Percentiles rank a stretch among this genome's conserved stretches.
Conservation (phyloP, 2,329 filamentous ascomycete genomes). For the Neonectria sp. region DNA sequence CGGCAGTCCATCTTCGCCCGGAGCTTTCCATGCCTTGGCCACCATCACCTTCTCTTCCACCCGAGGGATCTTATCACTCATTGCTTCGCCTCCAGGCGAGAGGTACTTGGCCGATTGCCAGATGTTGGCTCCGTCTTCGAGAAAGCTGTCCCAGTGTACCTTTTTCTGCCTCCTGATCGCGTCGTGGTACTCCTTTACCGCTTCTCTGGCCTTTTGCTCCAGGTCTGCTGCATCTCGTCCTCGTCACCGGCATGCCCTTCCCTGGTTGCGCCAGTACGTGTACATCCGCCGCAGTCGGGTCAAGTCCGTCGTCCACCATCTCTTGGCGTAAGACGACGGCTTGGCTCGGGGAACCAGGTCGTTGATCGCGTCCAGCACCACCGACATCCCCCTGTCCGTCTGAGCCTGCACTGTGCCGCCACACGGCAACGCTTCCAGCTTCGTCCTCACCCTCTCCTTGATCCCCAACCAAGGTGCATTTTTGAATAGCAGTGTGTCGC, state of each 20-base stretch:
- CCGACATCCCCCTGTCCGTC: constrained; percentile 23
- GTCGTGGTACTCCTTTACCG: constrained; percentile 17
- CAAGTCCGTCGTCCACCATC: constrained; percentile 20
- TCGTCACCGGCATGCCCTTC: not conserved
- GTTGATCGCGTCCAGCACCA: constrained; percentile 27
- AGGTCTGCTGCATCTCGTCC: too few relatives aligned
- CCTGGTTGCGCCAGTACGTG: constrained; percentile 25
- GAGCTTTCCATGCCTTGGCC: constrained; percentile 37
- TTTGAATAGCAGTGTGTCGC: constrained; percentile 38
- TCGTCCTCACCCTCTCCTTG: constrained; percentile 10
- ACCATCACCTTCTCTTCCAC: constrained; percentile 30
- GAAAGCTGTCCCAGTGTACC: constrained; percentile 43
- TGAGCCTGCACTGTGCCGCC: constrained; percentile 10
- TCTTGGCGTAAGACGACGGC: constrained; percentile 26
- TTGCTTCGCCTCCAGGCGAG: too few relatives aligned
- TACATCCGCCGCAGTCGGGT: constrained; percentile 30
- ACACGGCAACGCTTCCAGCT: not conserved
- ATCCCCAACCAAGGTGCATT: constrained; percentile 39
- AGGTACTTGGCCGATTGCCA: too few relatives aligned
- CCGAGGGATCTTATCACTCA: too few relatives aligned
- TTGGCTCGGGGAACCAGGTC: constrained; percentile 13
- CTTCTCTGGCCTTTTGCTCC: not conserved
- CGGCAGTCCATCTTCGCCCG: constrained; percentile 35
- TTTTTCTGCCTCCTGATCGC: constrained; percentile 46
- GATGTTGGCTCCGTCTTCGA: constrained; percentile 11